Conservation (phyloP, 139 green algal genomes). For the Asterochloris erici region DNA sequence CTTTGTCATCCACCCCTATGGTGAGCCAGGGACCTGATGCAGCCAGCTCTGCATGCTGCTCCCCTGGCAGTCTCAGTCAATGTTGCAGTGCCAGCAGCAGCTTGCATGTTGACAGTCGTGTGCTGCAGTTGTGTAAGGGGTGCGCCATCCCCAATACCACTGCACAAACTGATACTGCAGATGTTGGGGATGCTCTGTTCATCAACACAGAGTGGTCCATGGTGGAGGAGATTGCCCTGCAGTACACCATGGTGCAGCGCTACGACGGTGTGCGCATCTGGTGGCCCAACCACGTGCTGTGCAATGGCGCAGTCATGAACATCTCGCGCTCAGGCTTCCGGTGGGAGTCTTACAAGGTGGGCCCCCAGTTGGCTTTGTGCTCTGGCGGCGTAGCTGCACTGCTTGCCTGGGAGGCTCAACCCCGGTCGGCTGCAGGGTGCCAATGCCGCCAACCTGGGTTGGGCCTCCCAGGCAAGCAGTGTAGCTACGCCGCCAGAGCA, state of each 20-base stretch:
- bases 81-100: too few relatives aligned
- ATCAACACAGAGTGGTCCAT: constrained; percentile 10
- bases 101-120: constrained; percentile 16
- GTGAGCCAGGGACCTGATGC: too few relatives aligned
- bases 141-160: too few relatives aligned
- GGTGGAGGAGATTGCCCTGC: constrained; percentile 24
- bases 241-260: constrained; percentile 16
- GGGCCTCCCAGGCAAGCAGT: too few relatives aligned
- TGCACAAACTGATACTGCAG: too few relatives aligned
- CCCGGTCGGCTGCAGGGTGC: too few relatives aligned
- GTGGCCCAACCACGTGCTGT: constrained; percentile 18
- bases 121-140: too few relatives aligned
- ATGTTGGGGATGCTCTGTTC: constrained; percentile 34
- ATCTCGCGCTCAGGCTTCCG: constrained; percentile 22
- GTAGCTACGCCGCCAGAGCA: too few relatives aligned
- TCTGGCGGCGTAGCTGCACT: not conserved
- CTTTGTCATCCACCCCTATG: constrained; percentile 47
- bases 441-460: too few relatives aligned
- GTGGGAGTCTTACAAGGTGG: constrained; percentile 34
- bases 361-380: not conserved
- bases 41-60: too few relatives aligned
- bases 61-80: too few relatives aligned
- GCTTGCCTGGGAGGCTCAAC: too few relatives aligned
- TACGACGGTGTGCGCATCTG: constrained; percentile 19
- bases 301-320: constrained; percentile 12